Evolutionary conservation across 805 yeast species (phyloP).

Genomic region (Diddensiella transvaalensis): DNA sequence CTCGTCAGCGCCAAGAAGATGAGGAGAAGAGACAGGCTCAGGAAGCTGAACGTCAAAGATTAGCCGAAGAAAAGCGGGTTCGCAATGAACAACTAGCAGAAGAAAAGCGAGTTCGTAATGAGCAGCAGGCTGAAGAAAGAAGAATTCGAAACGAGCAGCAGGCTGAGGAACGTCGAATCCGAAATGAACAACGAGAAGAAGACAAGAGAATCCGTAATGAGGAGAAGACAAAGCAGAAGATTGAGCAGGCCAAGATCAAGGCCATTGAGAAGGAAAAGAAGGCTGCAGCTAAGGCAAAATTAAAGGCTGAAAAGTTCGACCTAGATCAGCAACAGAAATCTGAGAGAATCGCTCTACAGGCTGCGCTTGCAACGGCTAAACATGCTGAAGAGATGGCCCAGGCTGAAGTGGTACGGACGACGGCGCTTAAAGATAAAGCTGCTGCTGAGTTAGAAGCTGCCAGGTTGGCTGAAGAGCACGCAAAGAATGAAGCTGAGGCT

Average conservation of each 20-base stretch:
- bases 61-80: slow-evolving; percentile 15
- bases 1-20: slow-evolving; percentile 60
- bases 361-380: slow-evolving; percentile 25
- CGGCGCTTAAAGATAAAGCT: slow-evolving; percentile 21
- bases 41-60: slow-evolving; percentile 17
- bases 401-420: slow-evolving; percentile 25
- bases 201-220: slow-evolving; percentile 24
- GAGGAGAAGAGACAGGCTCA: slow-evolving; percentile 41
- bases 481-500: slow-evolving; percentile 17
- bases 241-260: slow-evolving; percentile 21
- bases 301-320: slow-evolving; percentile 25
- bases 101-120: slow-evolving; percentile 24
- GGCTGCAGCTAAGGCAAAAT: slow-evolving; percentile 22
- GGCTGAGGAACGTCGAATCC: slow-evolving; percentile 22
- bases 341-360: slow-evolving; percentile 18
- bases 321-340: slow-evolving; percentile 15
- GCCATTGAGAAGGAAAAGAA: slow-evolving; percentile 22
- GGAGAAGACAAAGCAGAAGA: slow-evolving; percentile 24
- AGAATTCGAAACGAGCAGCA: slow-evolving; percentile 17
- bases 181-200: slow-evolving; percentile 23
- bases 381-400: slow-evolving; percentile 27
- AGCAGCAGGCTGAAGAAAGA: slow-evolving; percentile 23
- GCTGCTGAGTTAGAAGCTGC: slow-evolving; percentile 27
- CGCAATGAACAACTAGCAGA: slow-evolving; percentile 23
- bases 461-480: slow-evolving; percentile 18